phyloP scores from a whole-genome alignment of 2,329 filamentous ascomycete species.

The Sclerotiophoma versabilis region DNA sequence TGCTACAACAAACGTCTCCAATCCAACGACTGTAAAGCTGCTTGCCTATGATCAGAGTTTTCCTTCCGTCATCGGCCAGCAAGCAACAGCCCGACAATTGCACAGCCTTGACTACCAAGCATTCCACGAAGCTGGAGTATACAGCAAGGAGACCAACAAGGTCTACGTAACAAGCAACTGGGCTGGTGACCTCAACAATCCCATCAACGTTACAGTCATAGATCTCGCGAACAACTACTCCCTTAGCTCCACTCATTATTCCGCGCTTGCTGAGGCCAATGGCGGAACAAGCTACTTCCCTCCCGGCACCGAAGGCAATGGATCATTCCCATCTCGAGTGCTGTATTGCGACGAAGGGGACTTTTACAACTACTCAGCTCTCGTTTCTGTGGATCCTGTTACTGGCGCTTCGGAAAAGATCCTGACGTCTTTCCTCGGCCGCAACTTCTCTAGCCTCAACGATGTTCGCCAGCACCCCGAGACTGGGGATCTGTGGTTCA shows the following conservation, averaged over 20 bases:
- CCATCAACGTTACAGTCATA: slow-evolving; percentile 47
- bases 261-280: slow-evolving; percentile 49
- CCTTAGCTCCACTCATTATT: slow-evolving; percentile 48
- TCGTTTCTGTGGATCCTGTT: slow-evolving; percentile 54
- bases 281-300: slow-evolving; percentile 47
- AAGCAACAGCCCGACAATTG: slow-evolving; percentile 43
- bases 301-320: slow-evolving; percentile 33
- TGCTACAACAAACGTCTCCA: slow-evolving; percentile 38
- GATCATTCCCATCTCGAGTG: slow-evolving; percentile 33
- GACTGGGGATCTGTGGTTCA: slow-evolving; percentile 59
- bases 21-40: slow-evolving; percentile 46
- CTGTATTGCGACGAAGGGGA: slow-evolving; percentile 48
- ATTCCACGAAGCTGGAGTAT: slow-evolving; percentile 52
- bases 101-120: slow-evolving; percentile 40
- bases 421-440: slow-evolving; percentile 57
- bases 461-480: slow-evolving; percentile 53
- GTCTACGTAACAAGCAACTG: slow-evolving; percentile 54
- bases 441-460: slow-evolving; percentile 55
- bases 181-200: slow-evolving; percentile 34
- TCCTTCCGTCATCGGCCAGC: slow-evolving; percentile 40
- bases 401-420: slow-evolving; percentile 53
- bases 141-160: slow-evolving; percentile 46
- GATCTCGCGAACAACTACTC: slow-evolving; percentile 51
- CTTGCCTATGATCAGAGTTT: slow-evolving; percentile 48
- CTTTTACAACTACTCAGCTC: slow-evolving; percentile 51